These are phyloP conservation scores for Naganishia vishniacii DNA, from an alignment of 768 basidiomycete genomes.

Conservation along the genomic window DNA sequence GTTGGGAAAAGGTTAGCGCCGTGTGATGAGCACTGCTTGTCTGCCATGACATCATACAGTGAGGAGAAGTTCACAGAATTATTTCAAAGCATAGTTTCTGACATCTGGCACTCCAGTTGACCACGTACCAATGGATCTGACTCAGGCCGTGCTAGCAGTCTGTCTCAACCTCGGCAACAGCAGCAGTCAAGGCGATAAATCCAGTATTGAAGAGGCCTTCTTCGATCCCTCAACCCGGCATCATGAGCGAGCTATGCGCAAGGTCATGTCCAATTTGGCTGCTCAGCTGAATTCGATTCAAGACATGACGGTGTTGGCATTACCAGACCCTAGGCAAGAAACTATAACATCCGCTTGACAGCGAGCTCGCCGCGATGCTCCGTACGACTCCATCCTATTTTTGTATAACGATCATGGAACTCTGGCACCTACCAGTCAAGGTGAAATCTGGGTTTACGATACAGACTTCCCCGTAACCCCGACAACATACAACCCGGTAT, in stretches of 20 bases:
- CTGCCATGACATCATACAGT: too few relatives aligned
- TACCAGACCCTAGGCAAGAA: slow-evolving; percentile 28
- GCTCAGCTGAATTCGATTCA: slow-evolving; percentile 15
- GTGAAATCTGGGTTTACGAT: slow-evolving; percentile 29
- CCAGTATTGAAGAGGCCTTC: slow-evolving; percentile 27
- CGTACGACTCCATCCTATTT: slow-evolving; percentile 24
- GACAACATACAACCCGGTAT: slow-evolving; percentile 29
- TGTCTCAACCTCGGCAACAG: slow-evolving; percentile 27
- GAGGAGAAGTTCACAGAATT: too few relatives aligned
- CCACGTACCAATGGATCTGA: neutral
- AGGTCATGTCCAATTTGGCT: slow-evolving; percentile 26
- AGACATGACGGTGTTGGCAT: slow-evolving; percentile 20
- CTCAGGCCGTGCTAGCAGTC: slow-evolving; percentile 26
- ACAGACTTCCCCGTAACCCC: slow-evolving; percentile 27
- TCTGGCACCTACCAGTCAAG: slow-evolving; percentile 27
- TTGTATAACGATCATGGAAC: slow-evolving; percentile 30
- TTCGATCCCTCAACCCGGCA: slow-evolving; percentile 27
- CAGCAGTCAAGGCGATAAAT: slow-evolving; percentile 10
- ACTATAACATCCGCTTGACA: slow-evolving; percentile 8
- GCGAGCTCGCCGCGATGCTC: slow-evolving; percentile 15
- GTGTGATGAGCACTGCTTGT: too few relatives aligned
- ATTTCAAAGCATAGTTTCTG: too few relatives aligned
- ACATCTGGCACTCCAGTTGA: neutral
- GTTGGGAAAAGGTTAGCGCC: too few relatives aligned
- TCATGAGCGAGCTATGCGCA: slow-evolving; percentile 28